These are phyloP conservation scores for Suillus lakei DNA, from an alignment of 768 basidiomycete species.

Conservation along the genomic window DNA sequence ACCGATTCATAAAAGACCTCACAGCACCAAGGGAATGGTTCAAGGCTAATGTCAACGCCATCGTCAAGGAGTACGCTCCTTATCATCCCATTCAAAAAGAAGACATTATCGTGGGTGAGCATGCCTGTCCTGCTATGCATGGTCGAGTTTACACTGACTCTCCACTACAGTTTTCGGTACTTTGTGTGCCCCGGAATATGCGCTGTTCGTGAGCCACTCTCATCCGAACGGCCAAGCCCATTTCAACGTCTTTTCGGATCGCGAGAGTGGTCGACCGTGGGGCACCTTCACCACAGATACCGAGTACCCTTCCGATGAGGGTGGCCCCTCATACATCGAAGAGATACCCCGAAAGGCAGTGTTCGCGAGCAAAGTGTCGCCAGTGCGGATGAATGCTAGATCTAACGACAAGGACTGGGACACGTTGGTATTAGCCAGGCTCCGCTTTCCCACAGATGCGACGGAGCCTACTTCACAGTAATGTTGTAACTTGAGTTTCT, in stretches of 20 bases:
- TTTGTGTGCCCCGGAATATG: slow-evolving; percentile 72
- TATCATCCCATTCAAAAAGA: slow-evolving; percentile 57
- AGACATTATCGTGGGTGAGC: slow-evolving; percentile 55
- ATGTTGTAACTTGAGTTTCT: background rate
- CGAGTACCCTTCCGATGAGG: slow-evolving; percentile 42
- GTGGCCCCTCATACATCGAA: slow-evolving; percentile 55
- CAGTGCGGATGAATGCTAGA: slow-evolving; percentile 25
- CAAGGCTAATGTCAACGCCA: slow-evolving; percentile 7
- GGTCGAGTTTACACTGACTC: background rate
- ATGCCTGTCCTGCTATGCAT: background rate
- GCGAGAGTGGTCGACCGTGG: slow-evolving; percentile 65
- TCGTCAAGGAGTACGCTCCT: slow-evolving; percentile 9
- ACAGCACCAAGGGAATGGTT: slow-evolving; percentile 38
- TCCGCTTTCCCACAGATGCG: slow-evolving; percentile 69
- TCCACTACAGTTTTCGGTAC: slow-evolving; percentile 62
- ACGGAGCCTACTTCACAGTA: slow-evolving; percentile 53
- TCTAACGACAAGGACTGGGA: slow-evolving; percentile 44
- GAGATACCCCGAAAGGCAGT: slow-evolving; percentile 35
- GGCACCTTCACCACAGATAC: slow-evolving; percentile 71
- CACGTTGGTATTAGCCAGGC: slow-evolving; percentile 62
- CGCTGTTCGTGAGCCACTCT: slow-evolving; percentile 73
- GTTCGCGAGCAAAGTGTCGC: slow-evolving; percentile 61
- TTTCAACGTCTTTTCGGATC: slow-evolving; percentile 68
- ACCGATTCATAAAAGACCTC: slow-evolving; percentile 65
- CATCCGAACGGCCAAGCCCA: slow-evolving; percentile 68